phyloP scores from a whole-genome alignment of 306 rosid genomes.

The Abrus precatorius region DNA sequence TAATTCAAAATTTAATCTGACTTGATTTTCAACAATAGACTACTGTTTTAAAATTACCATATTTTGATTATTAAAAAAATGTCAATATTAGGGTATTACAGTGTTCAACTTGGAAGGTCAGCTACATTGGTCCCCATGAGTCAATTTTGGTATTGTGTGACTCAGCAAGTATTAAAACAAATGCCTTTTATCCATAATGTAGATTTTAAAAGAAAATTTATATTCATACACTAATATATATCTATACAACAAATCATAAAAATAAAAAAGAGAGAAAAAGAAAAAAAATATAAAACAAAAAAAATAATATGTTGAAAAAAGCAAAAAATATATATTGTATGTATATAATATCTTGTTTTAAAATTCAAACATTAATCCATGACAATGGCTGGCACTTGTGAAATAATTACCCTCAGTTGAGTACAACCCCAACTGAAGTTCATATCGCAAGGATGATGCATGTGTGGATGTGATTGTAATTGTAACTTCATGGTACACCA shows the following conservation, averaged over 20 bases:
- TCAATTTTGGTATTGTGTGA: neutral
- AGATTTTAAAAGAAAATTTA: neutral
- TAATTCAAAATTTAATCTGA: neutral
- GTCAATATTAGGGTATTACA: neutral
- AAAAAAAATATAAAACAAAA: too few relatives aligned
- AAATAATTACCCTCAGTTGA: slow-evolving; percentile 25
- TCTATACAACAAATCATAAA: too few relatives aligned
- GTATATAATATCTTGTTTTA: neutral
- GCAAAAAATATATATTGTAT: too few relatives aligned
- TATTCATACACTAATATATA: too few relatives aligned
- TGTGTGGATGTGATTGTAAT: slow-evolving; percentile 40
- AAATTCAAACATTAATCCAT: slow-evolving; percentile 42
- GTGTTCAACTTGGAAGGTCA: neutral
- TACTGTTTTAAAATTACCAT: neutral
- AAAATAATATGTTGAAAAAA: too few relatives aligned
- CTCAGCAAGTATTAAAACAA: slow-evolving; percentile 10
- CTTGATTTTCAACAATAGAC: slow-evolving; percentile 3
- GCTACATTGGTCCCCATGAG: slow-evolving; percentile 6
- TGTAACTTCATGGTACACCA: slow-evolving; percentile 63
- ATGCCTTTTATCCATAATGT: slow-evolving; percentile 12
- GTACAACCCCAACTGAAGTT: slow-evolving; percentile 16
- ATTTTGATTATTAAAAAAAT: neutral
- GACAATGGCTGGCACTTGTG: neutral
- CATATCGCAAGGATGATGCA: slow-evolving; percentile 14
- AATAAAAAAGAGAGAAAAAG: too few relatives aligned